These are phyloP conservation scores for Ceratobasidium sp. DNA, from an alignment of 1,284 basidiomycete species.

Conservation along the genomic window DNA sequence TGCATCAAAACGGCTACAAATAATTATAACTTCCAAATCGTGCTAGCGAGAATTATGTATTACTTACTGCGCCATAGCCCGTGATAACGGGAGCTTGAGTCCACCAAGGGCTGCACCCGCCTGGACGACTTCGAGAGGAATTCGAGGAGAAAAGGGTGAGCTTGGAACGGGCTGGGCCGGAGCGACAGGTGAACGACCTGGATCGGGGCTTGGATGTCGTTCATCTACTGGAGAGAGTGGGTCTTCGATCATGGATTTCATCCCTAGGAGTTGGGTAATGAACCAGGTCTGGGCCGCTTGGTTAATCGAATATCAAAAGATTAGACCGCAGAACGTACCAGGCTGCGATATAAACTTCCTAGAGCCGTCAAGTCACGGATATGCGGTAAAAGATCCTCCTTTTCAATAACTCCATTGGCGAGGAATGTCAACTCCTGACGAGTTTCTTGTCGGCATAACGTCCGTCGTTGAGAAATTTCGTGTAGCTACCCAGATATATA, in stretches of 20 bases:
- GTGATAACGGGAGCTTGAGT: slow-evolving; percentile 81
- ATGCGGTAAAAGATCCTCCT: slow-evolving; percentile 82
- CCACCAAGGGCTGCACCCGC: slow-evolving; percentile 62
- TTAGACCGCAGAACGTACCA: slow-evolving; percentile 64
- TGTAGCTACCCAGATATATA: slow-evolving; percentile 47
- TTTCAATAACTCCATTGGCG: slow-evolving; percentile 66
- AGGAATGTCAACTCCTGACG: slow-evolving; percentile 80
- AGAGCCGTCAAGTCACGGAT: slow-evolving; percentile 79
- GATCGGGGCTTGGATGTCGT: slow-evolving; percentile 31
- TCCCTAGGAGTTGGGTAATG: slow-evolving; percentile 72
- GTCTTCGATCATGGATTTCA: slow-evolving; percentile 76
- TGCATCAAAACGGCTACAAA: slow-evolving; percentile 93
- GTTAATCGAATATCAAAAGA: background rate
- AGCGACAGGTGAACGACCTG: slow-evolving; percentile 50
- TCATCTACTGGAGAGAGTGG: slow-evolving; percentile 63
- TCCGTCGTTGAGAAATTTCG: slow-evolving; percentile 42
- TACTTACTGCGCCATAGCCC: slow-evolving; percentile 88
- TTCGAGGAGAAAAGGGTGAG: slow-evolving; percentile 67
- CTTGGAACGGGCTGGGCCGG: slow-evolving; percentile 66
- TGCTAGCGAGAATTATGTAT: slow-evolving; percentile 34
- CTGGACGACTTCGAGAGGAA: slow-evolving; percentile 58
- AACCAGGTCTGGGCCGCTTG: slow-evolving; percentile 79
- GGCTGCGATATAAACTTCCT: slow-evolving; percentile 86
- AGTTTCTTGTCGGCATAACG: slow-evolving; percentile 79
- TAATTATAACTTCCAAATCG: no score